A percentile compares a stretch with the other conserved stretches of the same genome.
Evolutionary conservation across 345 rosid genomes (phyloP).

Genomic region (Reutealis trisperma): DNA sequence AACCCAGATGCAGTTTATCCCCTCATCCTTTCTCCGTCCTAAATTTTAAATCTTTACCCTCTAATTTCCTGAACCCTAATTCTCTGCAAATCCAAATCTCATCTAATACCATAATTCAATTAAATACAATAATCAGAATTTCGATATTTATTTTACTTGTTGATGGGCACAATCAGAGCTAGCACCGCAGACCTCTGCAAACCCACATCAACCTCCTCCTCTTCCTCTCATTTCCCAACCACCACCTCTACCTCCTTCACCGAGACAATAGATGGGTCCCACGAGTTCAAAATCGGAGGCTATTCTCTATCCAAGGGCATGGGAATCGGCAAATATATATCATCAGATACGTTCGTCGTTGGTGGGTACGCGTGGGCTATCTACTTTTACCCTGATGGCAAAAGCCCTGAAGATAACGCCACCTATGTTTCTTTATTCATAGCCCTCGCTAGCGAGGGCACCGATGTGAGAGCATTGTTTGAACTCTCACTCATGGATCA

Average conservation of each 20-base stretch:
- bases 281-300: slow-evolving; percentile 64
- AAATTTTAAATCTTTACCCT: background rate
- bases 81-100: background rate
- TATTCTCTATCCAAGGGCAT: slow-evolving; percentile 67
- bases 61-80: slow-evolving; percentile 21
- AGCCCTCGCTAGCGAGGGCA: slow-evolving; percentile 70
- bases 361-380: slow-evolving; percentile 78
- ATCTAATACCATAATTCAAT: background rate
- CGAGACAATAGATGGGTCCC: slow-evolving; percentile 63
- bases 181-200: slow-evolving; percentile 38
- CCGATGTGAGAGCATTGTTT: slow-evolving; percentile 71
- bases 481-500: slow-evolving; percentile 74
- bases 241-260: slow-evolving; percentile 46
- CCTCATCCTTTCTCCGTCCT: background rate
- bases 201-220: slow-evolving; percentile 29
- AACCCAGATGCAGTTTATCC: background rate
- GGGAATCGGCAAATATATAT: slow-evolving; percentile 63
- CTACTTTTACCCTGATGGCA: slow-evolving; percentile 81
- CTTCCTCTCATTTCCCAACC: slow-evolving; percentile 15
- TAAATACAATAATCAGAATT: slow-evolving; percentile 4
- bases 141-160: slow-evolving; percentile 11
- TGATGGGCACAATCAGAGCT: slow-evolving; percentile 65
- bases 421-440: slow-evolving; percentile 63
- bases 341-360: slow-evolving; percentile 59
- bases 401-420: slow-evolving; percentile 68